Evolutionary conservation across 2,329 filamentous ascomycete species (phyloP), one percentile per base, ranked within the genome.

Genomic region (Aspergillus sp.): DNA sequence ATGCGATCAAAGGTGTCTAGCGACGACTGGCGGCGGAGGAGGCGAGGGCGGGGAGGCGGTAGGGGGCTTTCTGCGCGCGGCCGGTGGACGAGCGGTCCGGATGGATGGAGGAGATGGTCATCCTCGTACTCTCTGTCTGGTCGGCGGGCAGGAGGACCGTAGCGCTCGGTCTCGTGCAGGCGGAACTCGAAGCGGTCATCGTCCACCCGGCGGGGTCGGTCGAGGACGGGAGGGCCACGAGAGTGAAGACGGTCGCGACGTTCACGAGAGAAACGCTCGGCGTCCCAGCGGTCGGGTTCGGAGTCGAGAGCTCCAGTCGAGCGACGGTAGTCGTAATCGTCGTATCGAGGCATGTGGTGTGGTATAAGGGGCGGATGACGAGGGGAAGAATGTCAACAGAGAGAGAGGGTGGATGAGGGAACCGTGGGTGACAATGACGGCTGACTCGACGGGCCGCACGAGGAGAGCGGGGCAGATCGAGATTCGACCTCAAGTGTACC

Each of bases 1-100:
- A 84, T 84, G 45, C 91, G 85, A 71, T 96, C 92, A 66, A 90
- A 96, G 0, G 89, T 95, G 69, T 96, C 92, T 36, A 96, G 79
- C 48, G 90, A 95, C 13, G 90, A 95, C 69, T 95, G 91, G 41
- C 92, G 84, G 52, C 92, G 83, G 47, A 94, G 66, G 57, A 92
- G 79, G 26, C 79, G 78, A 2, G 90, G 91, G 43, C 88, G 81
- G 32, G 80, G 35, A 38, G 35, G 35, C 35, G 35, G 79, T 43
- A 76, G 75, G 41, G 78, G 73, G 49, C 78, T 73, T 2, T 80
- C 81, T 9, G 82, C 80, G 30, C 82, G 81, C 49, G 80, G 77
- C 52, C 83, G 82, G 47, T 81, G 77, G 43, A 75, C 80, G 58
- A 85, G 70, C 6, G 81, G 77, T 51, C 78, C 79, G 24, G 79